Conservation (phyloP, 345 rosid species). For the Geranium brycei region DNA sequence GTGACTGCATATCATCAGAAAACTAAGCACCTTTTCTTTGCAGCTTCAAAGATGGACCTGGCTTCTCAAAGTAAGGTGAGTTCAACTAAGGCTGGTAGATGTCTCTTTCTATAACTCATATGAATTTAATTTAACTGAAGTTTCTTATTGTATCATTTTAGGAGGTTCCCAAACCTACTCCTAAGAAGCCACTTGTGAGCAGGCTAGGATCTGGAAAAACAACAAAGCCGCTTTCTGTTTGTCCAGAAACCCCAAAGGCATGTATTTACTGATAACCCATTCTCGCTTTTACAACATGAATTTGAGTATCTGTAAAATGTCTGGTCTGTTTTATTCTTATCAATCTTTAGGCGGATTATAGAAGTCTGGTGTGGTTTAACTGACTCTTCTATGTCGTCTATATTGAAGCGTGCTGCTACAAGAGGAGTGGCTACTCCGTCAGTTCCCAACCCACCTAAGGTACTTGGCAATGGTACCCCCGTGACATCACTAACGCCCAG, state of each 20-base stretch:
- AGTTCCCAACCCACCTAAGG: conserved; percentile 38
- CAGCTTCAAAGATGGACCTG: conserved; percentile 33
- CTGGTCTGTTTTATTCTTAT: not conserved
- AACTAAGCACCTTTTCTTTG: conserved; percentile 5
- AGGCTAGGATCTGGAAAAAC: conserved; percentile 31
- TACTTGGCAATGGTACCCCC: conserved; percentile 20
- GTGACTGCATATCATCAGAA: not conserved
- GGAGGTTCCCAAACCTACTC: conserved; percentile 31
- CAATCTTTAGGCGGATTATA: not conserved
- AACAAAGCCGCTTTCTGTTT: conserved; percentile 33
- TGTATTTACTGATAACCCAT: conserved; percentile 9
- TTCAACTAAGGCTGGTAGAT: not conserved
- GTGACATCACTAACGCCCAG: conserved; percentile 30
- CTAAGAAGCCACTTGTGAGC: conserved; percentile 37
- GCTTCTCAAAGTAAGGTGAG: conserved; percentile 43
- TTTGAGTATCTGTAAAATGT: not conserved
- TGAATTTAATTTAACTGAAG: not conserved
- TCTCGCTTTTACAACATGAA: not conserved
- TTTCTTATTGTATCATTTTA: conserved; percentile 16
- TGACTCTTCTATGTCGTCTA: not conserved
- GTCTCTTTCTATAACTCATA: conserved; percentile 1
- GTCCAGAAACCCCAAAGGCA: conserved; percentile 28
- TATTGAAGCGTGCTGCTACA: conserved; percentile 25
- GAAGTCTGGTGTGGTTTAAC: not conserved
- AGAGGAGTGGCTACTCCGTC: conserved; percentile 26